Conservation (phyloP, 2,329 filamentous ascomycete species). For the Graphilbum ipis-grandicollis region DNA sequence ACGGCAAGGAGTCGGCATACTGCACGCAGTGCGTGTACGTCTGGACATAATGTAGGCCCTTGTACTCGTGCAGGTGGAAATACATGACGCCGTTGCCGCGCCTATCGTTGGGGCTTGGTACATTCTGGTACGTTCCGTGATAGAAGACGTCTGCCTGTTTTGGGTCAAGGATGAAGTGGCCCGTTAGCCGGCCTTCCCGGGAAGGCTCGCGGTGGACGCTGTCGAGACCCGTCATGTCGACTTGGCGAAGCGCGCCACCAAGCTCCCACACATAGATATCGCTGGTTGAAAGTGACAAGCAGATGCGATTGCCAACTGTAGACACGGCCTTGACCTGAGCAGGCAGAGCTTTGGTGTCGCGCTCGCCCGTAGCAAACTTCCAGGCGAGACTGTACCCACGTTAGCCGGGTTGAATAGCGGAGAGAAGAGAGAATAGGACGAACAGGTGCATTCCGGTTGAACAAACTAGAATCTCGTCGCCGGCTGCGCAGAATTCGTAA, state of each 20-base stretch:
- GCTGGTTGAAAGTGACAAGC: slow-evolving; percentile 2
- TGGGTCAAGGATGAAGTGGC: slow-evolving; percentile 6
- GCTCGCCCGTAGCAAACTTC: slow-evolving; percentile 6
- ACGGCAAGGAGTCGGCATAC: slow-evolving; percentile 3
- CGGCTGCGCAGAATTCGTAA: slow-evolving; percentile 2
- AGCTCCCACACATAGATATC: slow-evolving; percentile 5
- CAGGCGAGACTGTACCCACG: slow-evolving; percentile 2
- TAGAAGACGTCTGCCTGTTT: slow-evolving; percentile 5
- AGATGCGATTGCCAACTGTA: slow-evolving; percentile 7
- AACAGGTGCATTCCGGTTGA: slow-evolving; percentile 3
- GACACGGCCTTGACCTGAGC: slow-evolving; percentile 4
- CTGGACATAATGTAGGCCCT: slow-evolving; percentile 1
- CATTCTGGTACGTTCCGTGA: slow-evolving; percentile 4
- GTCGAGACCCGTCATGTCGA: slow-evolving; percentile 4
- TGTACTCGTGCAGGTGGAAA: slow-evolving; percentile 7
- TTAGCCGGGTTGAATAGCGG: neutral
- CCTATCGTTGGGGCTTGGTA: neutral
- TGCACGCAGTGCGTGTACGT: slow-evolving; percentile 4
- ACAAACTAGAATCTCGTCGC: slow-evolving; percentile 5
- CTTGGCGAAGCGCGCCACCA: slow-evolving; percentile 4
- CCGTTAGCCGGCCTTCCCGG: slow-evolving; percentile 6
- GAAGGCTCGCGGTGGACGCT: slow-evolving; percentile 5
- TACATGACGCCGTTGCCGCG: slow-evolving; percentile 2
- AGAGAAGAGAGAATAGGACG: neutral
- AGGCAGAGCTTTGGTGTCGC: slow-evolving; percentile 3